phyloP scores from a whole-genome alignment of 768 basidiomycete genomes.

The Russula compacta region DNA sequence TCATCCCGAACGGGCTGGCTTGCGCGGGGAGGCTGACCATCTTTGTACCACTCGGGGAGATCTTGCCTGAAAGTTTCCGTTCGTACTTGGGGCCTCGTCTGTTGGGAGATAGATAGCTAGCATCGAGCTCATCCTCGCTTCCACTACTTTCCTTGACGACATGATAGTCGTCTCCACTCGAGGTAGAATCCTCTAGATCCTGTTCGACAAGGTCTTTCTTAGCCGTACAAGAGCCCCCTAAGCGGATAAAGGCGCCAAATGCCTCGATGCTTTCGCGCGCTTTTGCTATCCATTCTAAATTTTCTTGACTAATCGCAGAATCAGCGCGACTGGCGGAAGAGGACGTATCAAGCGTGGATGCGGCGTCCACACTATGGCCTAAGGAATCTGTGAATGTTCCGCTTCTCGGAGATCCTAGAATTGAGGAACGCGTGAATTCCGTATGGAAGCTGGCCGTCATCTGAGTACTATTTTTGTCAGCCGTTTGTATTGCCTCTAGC shows the following conservation, averaged over 20 bases:
- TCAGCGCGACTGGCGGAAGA: slow-evolving; percentile 13
- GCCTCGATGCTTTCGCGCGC: slow-evolving; percentile 61
- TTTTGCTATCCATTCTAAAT: slow-evolving; percentile 70
- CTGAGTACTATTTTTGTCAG: slow-evolving; percentile 11
- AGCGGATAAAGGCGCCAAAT: slow-evolving; percentile 57
- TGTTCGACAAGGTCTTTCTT: slow-evolving; percentile 34
- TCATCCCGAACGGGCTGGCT: slow-evolving; percentile 65
- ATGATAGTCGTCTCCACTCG: slow-evolving; percentile 38
- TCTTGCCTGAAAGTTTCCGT: slow-evolving; percentile 16
- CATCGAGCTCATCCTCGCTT: slow-evolving; percentile 29
- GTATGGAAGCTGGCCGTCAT: slow-evolving; percentile 12
- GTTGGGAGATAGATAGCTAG: slow-evolving; percentile 26
- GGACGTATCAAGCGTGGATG: neutral
- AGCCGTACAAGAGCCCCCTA: slow-evolving; percentile 45
- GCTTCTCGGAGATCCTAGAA: slow-evolving; percentile 19
- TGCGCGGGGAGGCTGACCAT: slow-evolving; percentile 51
- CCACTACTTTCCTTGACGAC: slow-evolving; percentile 9
- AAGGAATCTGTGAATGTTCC: slow-evolving; percentile 3
- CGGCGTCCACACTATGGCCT: neutral
- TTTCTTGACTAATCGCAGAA: slow-evolving; percentile 37
- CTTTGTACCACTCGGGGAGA: slow-evolving; percentile 32
- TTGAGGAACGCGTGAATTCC: slow-evolving; percentile 18
- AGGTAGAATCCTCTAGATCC: slow-evolving; percentile 18
- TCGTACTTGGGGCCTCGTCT: slow-evolving; percentile 30
- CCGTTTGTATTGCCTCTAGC: slow-evolving; percentile 40